Conservation (phyloP, 1,139 yeast genomes). For the Debaryomycetaceae sp. region DNA sequence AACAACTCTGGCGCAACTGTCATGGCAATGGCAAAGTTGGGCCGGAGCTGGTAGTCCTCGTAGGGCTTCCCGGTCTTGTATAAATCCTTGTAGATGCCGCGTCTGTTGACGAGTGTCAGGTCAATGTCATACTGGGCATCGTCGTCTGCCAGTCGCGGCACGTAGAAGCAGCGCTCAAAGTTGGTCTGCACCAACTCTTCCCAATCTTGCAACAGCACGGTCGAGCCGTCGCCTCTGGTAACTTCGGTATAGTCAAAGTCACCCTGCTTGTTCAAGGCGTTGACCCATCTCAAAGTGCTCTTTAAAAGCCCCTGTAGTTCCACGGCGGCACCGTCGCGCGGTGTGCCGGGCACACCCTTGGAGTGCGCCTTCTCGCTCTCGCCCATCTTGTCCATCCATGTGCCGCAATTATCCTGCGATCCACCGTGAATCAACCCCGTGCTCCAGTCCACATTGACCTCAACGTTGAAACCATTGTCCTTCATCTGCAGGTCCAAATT, state of each 20-base stretch:
- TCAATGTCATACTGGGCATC: conserved; percentile 60
- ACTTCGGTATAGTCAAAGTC: conserved; percentile 56
- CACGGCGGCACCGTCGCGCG: conserved; percentile 95
- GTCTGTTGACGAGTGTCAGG: conserved; percentile 64
- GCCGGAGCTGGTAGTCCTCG: conserved; percentile 91
- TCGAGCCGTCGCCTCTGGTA: conserved; percentile 50
- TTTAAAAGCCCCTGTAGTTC: conserved; percentile 88
- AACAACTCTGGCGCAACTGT: conserved; percentile 91
- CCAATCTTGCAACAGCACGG: conserved; percentile 62
- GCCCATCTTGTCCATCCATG: conserved; percentile 99
- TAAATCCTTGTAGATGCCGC: conserved; percentile 92
- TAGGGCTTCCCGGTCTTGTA: conserved; percentile 76
- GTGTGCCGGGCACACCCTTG: conserved; percentile 93
- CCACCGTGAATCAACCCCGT: conserved; percentile 92
- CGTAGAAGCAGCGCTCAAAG: conserved; percentile 74
- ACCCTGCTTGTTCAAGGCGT: conserved; percentile 50
- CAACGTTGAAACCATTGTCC: conserved; percentile 87
- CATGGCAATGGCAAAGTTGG: conserved; percentile 92
- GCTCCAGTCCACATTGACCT: conserved; percentile 77
- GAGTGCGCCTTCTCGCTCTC: conserved; percentile 81
- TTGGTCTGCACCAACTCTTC: conserved; percentile 59
- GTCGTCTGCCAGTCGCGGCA: conserved; percentile 58
- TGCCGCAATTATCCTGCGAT: conserved; percentile 88
- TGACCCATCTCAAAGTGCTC: conserved; percentile 77
- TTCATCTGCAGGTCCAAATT: conserved; percentile 86